These are phyloP conservation scores for Solanum hybrid DNA, from an alignment of 305 asterid genomes.

Conservation along the genomic window DNA sequence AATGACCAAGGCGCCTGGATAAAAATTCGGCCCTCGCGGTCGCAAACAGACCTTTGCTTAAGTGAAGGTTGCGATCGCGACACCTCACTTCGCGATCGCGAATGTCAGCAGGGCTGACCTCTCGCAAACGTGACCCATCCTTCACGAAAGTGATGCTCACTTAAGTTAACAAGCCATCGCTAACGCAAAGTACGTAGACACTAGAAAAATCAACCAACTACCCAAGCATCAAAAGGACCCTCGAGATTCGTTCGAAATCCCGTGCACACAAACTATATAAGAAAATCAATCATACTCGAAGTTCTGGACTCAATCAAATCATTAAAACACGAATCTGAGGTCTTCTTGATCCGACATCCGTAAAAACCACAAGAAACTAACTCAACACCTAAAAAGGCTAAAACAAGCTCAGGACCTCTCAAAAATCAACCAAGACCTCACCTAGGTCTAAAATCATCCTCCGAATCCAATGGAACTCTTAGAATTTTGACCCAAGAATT, in stretches of 20 bases:
- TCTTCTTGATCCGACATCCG: background rate
- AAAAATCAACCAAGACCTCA: too few species aligned
- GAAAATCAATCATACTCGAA: background rate
- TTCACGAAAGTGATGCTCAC: background rate
- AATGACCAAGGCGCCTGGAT: fast-evolving
- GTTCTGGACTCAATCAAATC: background rate
- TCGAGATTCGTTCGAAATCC: background rate
- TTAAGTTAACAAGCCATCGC: background rate
- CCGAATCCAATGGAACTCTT: background rate
- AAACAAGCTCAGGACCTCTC: background rate
- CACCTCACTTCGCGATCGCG: background rate
- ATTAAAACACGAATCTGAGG: background rate
- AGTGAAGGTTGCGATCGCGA: background rate
- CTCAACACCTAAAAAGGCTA: background rate
- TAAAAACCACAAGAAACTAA: too few species aligned
- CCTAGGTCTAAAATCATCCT: background rate
- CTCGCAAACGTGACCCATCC: background rate
- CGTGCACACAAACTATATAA: background rate
- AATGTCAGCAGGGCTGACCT: background rate
- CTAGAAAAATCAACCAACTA: background rate
- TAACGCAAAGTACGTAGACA: background rate
- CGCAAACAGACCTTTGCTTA: background rate
- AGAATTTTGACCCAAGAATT: background rate
- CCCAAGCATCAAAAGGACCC: background rate
- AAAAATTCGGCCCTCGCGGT: background rate